Evolutionary conservation across 257 asterid species (phyloP), one percentile per base, ranked within the genome.

Genomic region (Gynochthodes officinalis): DNA sequence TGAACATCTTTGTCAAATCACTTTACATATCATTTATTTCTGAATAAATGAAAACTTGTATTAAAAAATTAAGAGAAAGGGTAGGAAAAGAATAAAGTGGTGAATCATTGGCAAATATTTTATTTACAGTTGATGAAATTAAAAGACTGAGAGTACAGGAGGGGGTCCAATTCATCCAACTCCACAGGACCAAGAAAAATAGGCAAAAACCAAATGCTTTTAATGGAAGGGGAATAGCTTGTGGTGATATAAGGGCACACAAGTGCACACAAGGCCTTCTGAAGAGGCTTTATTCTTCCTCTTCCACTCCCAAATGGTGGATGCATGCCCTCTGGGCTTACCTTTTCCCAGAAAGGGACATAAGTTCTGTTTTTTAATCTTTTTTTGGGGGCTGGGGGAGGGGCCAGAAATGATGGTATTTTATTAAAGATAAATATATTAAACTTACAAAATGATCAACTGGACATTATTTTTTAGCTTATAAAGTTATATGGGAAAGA

Each of bases 221-320:
- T 69, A 73, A 21, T 52, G 74, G 84, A 79, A 78, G 77, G 64
- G 64, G 86, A n/a, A 76, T 61, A 37, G 79, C 69, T 70, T 30
- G 39, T n/a, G 77, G 57, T 6, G 49, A 35, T 19, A 58, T 49
- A 5, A 3, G 49, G 1, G 1, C 1, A 21, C 57, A 50, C 69
- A 33, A 75, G 60, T 60, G 33, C 55, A 53, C 63, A 52, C 5
- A 59, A 2, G 55, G 70, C 37, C 23, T 5, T n/a, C 35, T 40
- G 18, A 10, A n/a, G 52, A 25, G 39, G 40, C 42, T 42, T 27
- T 21, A 13, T 50, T 8, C 9, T 1, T 9, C 18, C 2, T 23
- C 19, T 18, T 27, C 42, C 12, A 0, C 67, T n/a, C 49, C 28
- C 50, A n/a, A 65, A 5, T 65, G 70, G 25, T 43, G 16, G 77